Base-by-base conservation (phyloP, 768 basidiomycete genomes). In the Mycena sanguinolenta region DNA sequence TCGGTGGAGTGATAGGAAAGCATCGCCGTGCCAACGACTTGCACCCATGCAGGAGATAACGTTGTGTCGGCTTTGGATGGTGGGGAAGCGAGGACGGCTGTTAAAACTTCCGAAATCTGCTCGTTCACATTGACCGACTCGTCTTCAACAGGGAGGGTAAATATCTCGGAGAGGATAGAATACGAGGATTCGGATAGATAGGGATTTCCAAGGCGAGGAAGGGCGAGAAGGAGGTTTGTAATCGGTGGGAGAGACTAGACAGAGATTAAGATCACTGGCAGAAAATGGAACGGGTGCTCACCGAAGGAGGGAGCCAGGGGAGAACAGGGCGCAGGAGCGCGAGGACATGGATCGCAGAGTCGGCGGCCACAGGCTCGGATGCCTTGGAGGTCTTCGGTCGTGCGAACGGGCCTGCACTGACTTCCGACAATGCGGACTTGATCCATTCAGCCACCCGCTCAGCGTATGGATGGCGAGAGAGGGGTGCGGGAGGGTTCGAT, bases 151-250 rank as follows among this genome's bases (percentile, higher is more conserved):
- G 88, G 85, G 21, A 85, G 79, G 27, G 87, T 78, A 70, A 98
- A 91, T 6, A 99, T 85, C 72, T 92, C 92, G 36, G 96, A 91
- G 72, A 99, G 86, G 57, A 97, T 87, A 44, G 93, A 91, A 78
- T 97, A 98, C 34, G 94, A 87, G 17, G 94, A 90, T 79, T 96
- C 92, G 1, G 97, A 93, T 50, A 99, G 87, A 79, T 96, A 98
- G 25, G 93, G 89, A 74, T 95, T 96, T 44, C 93, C 94, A 10
- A 97, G 86, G 65, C 95, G 92, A 23, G 97, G 96, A 36, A 98
- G 89, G 27, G 88, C 84, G 8, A 98, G 89, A 30, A 99, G 88
- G 25, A 89, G 82, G 23, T 87, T 85, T 25, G 91, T 91, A 58
- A 98, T 88, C 6, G 84, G 71, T 14, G 94, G 88, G 38, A 97